These are phyloP conservation scores for Fusarium tanahbumbuense DNA, from an alignment of 2,329 filamentous ascomycete genomes.

Conservation along the genomic window DNA sequence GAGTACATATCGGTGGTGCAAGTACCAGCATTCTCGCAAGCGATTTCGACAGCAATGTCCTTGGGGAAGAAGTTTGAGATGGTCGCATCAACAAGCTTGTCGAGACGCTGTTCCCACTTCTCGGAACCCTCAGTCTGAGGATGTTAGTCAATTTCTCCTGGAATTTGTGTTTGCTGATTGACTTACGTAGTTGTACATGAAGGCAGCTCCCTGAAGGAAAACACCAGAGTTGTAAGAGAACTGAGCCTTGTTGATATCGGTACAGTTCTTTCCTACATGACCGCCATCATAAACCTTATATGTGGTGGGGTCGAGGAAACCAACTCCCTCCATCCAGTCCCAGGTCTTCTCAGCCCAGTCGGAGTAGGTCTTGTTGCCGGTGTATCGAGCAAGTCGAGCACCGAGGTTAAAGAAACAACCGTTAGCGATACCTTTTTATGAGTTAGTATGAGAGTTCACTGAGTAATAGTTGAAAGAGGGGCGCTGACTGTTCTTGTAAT, in stretches of 20 bases:
- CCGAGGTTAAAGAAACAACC: constrained; percentile 73
- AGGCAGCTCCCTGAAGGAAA: constrained; percentile 68
- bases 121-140: constrained; percentile 59
- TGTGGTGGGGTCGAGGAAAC: constrained; percentile 68
- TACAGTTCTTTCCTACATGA: constrained; percentile 65
- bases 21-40: constrained; percentile 65
- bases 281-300: constrained; percentile 72
- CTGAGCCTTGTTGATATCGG: constrained; percentile 64
- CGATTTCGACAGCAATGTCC: constrained; percentile 68
- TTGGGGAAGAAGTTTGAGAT: constrained; percentile 64
- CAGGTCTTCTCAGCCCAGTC: constrained; percentile 72
- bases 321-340: constrained; percentile 68
- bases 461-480: too few relatives aligned
- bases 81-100: constrained; percentile 54
- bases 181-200: constrained; percentile 71
- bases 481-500: constrained; percentile 73
- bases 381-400: constrained; percentile 79
- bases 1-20: constrained; percentile 73
- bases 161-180: neutral
- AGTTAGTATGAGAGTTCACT: neutral
- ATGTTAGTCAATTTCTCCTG: constrained; percentile 11
- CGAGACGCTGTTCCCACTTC: constrained; percentile 64
- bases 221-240: constrained; percentile 72
- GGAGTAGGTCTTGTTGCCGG: constrained; percentile 71
- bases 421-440: constrained; percentile 62